Evolutionary conservation across 2,329 filamentous ascomycete species (phyloP).

Genomic region (Calonectria fujianensis): DNA sequence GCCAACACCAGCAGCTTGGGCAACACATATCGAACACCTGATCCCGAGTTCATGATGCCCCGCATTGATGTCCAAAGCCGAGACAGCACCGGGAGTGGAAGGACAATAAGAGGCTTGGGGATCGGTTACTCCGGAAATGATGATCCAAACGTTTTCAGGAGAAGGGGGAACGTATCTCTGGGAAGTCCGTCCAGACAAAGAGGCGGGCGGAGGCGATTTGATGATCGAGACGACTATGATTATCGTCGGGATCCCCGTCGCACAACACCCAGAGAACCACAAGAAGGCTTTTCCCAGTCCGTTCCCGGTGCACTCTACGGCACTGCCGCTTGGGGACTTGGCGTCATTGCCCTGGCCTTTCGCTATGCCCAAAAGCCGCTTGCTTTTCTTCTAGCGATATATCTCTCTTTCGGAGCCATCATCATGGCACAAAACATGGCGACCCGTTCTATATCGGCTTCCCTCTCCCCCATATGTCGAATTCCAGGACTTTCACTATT

Average conservation of each 20-base stretch:
- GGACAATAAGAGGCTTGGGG: slow-evolving; percentile 57
- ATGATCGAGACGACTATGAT: slow-evolving; percentile 46
- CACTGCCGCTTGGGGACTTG: slow-evolving; percentile 69
- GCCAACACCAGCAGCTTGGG: slow-evolving; percentile 55
- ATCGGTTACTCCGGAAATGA: slow-evolving; percentile 47
- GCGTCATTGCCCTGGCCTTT: slow-evolving; percentile 76
- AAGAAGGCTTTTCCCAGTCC: slow-evolving; percentile 59
- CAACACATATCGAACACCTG: slow-evolving; percentile 62
- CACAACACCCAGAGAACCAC: slow-evolving; percentile 47
- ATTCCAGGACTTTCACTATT: slow-evolving; percentile 79
- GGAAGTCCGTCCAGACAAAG: slow-evolving; percentile 54
- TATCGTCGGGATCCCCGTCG: slow-evolving; percentile 38
- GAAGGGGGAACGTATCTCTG: slow-evolving; percentile 45
- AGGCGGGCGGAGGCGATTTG: slow-evolving; percentile 40
- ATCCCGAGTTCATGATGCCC: slow-evolving; percentile 74
- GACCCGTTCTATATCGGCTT: slow-evolving; percentile 75
- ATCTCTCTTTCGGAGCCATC: slow-evolving; percentile 75
- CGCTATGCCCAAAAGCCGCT: slow-evolving; percentile 79
- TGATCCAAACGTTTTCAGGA: slow-evolving; percentile 56
- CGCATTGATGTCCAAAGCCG: slow-evolving; percentile 63
- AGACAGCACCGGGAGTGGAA: slow-evolving; percentile 59
- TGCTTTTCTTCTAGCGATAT: slow-evolving; percentile 76
- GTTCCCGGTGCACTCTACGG: slow-evolving; percentile 63
- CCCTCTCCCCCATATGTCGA: slow-evolving; percentile 81
- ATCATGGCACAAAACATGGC: slow-evolving; percentile 78